Conservation (phyloP, 176 grass and related monocot species). For the Phyllostachys edulis region DNA sequence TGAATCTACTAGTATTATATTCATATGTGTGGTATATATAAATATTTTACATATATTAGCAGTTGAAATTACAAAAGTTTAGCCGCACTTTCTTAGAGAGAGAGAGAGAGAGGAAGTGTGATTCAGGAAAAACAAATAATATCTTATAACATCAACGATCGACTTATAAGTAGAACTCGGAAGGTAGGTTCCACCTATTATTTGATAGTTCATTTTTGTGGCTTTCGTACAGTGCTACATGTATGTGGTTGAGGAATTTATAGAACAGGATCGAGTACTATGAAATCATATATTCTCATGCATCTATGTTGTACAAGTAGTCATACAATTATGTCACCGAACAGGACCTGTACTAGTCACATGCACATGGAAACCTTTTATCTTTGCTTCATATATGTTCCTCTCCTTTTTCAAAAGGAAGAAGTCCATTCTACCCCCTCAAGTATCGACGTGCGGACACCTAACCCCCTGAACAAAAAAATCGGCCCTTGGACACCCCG, state of each 20-base stretch:
- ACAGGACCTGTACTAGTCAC: background rate
- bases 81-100: background rate
- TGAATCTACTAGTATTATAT: background rate
- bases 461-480: no score
- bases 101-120: background rate
- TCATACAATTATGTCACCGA: slow-evolving; percentile 39
- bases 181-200: background rate
- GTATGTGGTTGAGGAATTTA: background rate
- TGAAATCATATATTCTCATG: background rate
- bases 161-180: no score
- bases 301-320: slow-evolving; percentile 12
- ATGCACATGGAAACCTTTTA: slow-evolving; percentile 4
- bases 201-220: background rate
- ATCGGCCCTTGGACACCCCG: no score
- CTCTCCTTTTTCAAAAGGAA: background rate
- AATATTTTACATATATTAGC: background rate
- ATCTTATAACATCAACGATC: no score
- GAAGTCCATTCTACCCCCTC: no score
- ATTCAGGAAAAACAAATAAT: no score
- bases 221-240: background rate
- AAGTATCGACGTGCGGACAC: no score
- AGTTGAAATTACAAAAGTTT: background rate
- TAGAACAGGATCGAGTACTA: background rate
- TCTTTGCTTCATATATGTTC: background rate
- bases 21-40: no score